A percentile compares a stretch with the other conserved stretches of the same genome.
phyloP scores from a whole-genome alignment of 2,329 filamentous ascomycete species.

The Ploettnerulaceae sp. region DNA sequence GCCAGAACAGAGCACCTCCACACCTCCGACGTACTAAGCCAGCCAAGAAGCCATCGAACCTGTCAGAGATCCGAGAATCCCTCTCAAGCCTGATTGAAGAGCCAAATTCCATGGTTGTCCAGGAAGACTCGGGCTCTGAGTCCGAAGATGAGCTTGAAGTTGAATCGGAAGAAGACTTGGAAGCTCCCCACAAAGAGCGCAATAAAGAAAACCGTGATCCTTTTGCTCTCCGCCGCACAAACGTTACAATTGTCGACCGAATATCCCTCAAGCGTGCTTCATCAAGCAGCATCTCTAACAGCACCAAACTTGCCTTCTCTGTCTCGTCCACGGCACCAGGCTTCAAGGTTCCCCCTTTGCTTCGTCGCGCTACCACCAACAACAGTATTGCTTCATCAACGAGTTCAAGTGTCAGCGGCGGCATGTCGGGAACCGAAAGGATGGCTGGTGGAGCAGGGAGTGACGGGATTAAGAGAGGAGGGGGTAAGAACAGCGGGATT shows the following conservation, averaged over 20 bases:
- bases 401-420: slow-evolving; percentile 26
- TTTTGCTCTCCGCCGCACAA: slow-evolving; percentile 37
- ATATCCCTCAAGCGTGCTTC: slow-evolving; percentile 62
- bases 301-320: slow-evolving; percentile 53
- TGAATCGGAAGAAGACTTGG: slow-evolving; percentile 45
- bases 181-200: slow-evolving; percentile 23
- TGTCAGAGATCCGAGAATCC: slow-evolving; percentile 78
- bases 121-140: slow-evolving; percentile 48
- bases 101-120: slow-evolving; percentile 43
- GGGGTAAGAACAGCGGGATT: slow-evolving; percentile 55
- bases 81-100: slow-evolving; percentile 80
- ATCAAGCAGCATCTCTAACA: slow-evolving; percentile 35
- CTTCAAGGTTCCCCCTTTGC: slow-evolving; percentile 66
- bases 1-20: slow-evolving; percentile 50
- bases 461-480: slow-evolving; percentile 53
- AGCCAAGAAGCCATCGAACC: slow-evolving; percentile 63
- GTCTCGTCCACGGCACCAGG: slow-evolving; percentile 37
- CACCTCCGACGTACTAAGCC: slow-evolving; percentile 55
- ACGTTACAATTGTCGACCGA: slow-evolving; percentile 61
- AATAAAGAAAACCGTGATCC: slow-evolving; percentile 32
- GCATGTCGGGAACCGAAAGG: slow-evolving; percentile 28
- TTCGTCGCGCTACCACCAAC: slow-evolving; percentile 69
- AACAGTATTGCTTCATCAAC: slow-evolving; percentile 38
- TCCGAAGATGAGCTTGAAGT: slow-evolving; percentile 50
- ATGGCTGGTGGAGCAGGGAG: slow-evolving; percentile 40